Conservation (phyloP, 2,329 filamentous ascomycete species). For the Xylaria multiplex region DNA sequence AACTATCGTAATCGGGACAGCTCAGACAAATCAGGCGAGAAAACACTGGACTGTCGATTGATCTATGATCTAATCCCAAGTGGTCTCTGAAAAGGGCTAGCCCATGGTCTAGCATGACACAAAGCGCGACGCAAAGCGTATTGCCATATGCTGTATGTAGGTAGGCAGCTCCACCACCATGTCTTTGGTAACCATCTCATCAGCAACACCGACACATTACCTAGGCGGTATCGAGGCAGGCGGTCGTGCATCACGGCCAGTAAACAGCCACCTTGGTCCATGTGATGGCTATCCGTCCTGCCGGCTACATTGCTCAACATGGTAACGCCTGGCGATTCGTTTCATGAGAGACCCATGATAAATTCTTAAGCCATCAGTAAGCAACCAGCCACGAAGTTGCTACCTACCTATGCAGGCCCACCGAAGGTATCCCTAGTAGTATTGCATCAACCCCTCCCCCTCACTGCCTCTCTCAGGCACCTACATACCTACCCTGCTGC, state of each 20-base stretch:
- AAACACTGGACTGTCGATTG: not conserved
- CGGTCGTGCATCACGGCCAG: not conserved
- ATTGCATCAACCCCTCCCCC: slow-evolving; percentile 12
- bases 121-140: not conserved
- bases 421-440: not conserved
- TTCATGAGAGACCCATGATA: slow-evolving; percentile 10
- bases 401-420: slow-evolving; percentile 4
- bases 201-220: slow-evolving; percentile 18
- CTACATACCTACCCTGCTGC: slow-evolving; percentile 1
- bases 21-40: not conserved
- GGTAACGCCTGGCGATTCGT: slow-evolving; percentile 6
- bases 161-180: slow-evolving; percentile 6
- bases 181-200: slow-evolving; percentile 35
- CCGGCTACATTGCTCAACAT: slow-evolving; percentile 5
- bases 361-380: slow-evolving; percentile 35
- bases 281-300: slow-evolving; percentile 9
- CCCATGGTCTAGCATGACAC: not conserved
- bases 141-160: not conserved
- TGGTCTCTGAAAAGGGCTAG: slow-evolving; percentile 1
- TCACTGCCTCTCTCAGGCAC: not conserved
- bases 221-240: not conserved
- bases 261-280: not conserved
- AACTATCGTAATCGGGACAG: slow-evolving; percentile 13
- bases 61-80: not conserved
- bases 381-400: slow-evolving; percentile 10